Conservation (phyloP, 345 rosid genomes). For the Clausena lansium region DNA sequence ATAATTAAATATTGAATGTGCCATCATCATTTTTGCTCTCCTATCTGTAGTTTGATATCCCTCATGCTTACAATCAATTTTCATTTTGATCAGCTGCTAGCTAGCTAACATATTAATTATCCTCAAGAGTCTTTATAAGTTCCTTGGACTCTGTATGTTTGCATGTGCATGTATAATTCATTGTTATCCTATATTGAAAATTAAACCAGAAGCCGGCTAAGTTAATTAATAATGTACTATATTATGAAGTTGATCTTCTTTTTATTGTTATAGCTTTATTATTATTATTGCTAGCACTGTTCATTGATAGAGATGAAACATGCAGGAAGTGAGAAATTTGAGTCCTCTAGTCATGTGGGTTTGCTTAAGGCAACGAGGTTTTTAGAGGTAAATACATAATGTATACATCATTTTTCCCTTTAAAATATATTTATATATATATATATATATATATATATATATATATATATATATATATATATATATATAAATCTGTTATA, state of each 20-base stretch:
- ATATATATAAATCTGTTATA: neutral
- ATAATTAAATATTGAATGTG: neutral
- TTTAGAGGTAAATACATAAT: conserved; percentile 21
- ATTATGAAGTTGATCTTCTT: neutral
- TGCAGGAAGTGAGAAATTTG: conserved; percentile 29
- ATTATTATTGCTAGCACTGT: neutral
- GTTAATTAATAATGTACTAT: neutral
- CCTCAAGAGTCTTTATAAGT: neutral
- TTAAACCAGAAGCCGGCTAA: no score
- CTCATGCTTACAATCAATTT: no score
- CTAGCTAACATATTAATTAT: neutral
- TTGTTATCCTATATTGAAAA: neutral
- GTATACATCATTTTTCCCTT: neutral
- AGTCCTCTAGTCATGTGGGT: conserved; percentile 19
- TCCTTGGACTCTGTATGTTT: neutral
- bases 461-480: no score
- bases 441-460: no score
- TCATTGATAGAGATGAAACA: conserved; percentile 24
- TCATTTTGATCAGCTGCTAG: neutral
- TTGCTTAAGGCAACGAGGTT: conserved; percentile 20
- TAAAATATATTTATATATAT: no score
- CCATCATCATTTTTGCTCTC: neutral
- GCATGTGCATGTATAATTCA: neutral
- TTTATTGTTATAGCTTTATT: neutral
- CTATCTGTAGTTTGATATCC: neutral